Conservation (phyloP, 169 alveolate genomes). For the Cryptosporidium xiaoi region DNA sequence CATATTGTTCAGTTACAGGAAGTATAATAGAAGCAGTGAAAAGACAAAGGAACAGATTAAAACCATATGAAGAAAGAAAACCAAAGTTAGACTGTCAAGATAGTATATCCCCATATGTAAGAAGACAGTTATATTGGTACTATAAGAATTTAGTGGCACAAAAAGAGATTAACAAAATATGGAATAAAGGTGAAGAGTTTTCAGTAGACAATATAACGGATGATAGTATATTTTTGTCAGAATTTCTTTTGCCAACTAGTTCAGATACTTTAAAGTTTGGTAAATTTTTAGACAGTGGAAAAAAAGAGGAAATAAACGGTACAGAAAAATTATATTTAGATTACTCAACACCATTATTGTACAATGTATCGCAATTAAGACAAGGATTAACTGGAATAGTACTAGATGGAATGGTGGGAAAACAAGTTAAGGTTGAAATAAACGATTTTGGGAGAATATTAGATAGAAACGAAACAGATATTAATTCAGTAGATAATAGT, state of each 20-base stretch:
- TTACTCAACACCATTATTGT: neutral
- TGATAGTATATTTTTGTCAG: slow-evolving; percentile 4
- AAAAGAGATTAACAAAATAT: slow-evolving; percentile 19
- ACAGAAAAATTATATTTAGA: neutral
- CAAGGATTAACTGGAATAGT: slow-evolving; percentile 13
- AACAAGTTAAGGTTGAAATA: neutral
- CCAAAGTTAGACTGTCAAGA: slow-evolving; percentile 6
- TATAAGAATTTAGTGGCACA: slow-evolving; percentile 31
- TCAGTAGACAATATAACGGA: slow-evolving; percentile 6
- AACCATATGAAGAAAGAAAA: slow-evolving; percentile 51
- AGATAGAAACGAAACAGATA: neutral
- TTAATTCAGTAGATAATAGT: neutral
- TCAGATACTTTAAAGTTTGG: slow-evolving; percentile 4
- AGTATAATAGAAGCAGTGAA: neutral
- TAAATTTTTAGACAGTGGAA: neutral
- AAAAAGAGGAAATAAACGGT: neutral
- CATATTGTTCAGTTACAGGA: neutral
- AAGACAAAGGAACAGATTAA: slow-evolving; percentile 8
- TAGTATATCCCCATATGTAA: slow-evolving; percentile 3
- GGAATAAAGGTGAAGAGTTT: neutral
- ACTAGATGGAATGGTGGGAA: neutral
- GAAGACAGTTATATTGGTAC: slow-evolving; percentile 42
- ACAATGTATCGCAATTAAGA: neutral
- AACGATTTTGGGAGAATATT: slow-evolving; percentile 7
- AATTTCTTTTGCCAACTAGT: slow-evolving; percentile 20